A percentile compares a stretch with the other conserved stretches of the same genome.
These are phyloP conservation scores for Aegilops umbellulata DNA, from an alignment of 176 grass and related monocot genomes.

Conservation along the genomic window DNA sequence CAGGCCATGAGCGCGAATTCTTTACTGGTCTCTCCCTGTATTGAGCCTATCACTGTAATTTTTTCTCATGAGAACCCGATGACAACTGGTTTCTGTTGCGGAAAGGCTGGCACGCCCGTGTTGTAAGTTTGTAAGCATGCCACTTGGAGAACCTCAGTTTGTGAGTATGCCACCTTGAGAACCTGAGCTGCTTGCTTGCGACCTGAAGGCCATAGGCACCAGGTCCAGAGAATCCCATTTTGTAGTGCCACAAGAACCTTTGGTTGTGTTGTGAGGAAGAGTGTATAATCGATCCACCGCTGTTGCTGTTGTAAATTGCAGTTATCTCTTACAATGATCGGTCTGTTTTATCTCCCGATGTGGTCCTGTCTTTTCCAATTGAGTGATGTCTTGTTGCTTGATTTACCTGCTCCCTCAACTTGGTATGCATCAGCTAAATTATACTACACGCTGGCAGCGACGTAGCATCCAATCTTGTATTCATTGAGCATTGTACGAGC, in stretches of 20 bases:
- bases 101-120: neutral
- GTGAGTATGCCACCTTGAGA: neutral
- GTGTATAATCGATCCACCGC: conserved; percentile 9
- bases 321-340: conserved; percentile 19
- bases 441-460: no score
- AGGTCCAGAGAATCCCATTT: neutral
- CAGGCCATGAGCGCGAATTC: neutral
- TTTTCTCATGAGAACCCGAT: conserved; percentile 14
- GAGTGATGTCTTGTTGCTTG: neutral
- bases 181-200: neutral
- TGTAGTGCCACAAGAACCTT: conserved; percentile 2
- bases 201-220: neutral
- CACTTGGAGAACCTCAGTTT: neutral
- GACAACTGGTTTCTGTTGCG: neutral
- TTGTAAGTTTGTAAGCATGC: conserved; percentile 35
- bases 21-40: neutral
- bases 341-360: neutral
- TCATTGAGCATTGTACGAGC: no score
- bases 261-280: neutral
- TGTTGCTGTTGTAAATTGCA: neutral
- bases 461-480: no score
- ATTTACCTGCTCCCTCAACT: neutral
- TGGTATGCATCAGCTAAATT: neutral
- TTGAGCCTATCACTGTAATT: conserved; percentile 1
- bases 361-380: neutral